Base-by-base conservation (phyloP, 1,284 basidiomycete species). In the Taiwanofungus camphoratus region DNA sequence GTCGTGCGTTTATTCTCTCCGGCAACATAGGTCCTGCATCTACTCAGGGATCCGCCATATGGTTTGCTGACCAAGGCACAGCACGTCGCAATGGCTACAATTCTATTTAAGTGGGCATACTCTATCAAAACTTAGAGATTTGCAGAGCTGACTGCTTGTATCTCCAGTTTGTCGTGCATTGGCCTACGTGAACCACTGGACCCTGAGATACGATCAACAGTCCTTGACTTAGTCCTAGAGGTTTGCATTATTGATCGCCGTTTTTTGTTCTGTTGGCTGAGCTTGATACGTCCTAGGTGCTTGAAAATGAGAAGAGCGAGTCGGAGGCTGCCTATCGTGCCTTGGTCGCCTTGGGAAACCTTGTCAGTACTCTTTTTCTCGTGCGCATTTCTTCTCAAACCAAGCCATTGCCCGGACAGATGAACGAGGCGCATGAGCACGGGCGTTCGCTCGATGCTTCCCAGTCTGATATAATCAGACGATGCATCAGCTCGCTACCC, bases 311-410 rank as follows among this genome's bases (percentile, higher is more conserved):
- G 62, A 76, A 63, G 32, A 66, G 67, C 13, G 95, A 99, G 48
- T 71, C 79, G 16, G 95, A 99, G 59, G 81, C 87, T 2, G 74
- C 79, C 11, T 98, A 98, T 62, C 82, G 95, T 21, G 73, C 85
- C 1, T 65, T 90, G 5, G 87, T 96, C 12, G 93, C 87, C 0
- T 69, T 97, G 2, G 95, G 95, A 23, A 98, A 99, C 61, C 63
- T 88, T 20, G 60, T 62, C 16, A 45, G 53, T 43, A 21, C 2
- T 19, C n/a, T 27, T 16, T 32, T 23, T 20, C n/a, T 15, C 41
- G 3, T 21, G 22, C 5, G 20, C 18, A 20, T 6, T 30, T 6
- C 34, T 34, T 20, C 36, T 18, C 18, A 42, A 31, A n/a, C 19
- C 27, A 21, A 31, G 21, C 30, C 22, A 29, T 39, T 12, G 24